These are phyloP conservation scores for Boletus sp. DNA, from an alignment of 768 basidiomycete species.

Conservation along the genomic window DNA sequence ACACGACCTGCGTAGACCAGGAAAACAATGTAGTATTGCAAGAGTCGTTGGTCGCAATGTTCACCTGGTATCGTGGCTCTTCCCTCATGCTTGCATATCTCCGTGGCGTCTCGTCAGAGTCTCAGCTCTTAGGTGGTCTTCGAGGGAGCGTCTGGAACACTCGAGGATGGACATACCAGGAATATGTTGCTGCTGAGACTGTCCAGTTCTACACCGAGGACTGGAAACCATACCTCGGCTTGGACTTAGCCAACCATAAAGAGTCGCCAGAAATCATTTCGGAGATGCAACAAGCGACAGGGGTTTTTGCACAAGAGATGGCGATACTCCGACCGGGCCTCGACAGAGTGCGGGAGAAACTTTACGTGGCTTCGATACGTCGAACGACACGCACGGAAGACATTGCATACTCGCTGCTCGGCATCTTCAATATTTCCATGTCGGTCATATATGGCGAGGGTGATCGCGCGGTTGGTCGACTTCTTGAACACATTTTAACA, in stretches of 20 bases:
- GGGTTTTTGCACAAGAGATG: neutral
- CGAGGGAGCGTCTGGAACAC: constrained; percentile 3
- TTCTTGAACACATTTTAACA: constrained; percentile 13
- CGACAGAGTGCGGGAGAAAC: constrained; percentile 17
- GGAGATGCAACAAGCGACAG: constrained; percentile 7
- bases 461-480: constrained; percentile 2
- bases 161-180: constrained; percentile 1
- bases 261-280: neutral
- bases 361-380: constrained; percentile 10
- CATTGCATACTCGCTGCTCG: constrained; percentile 13
- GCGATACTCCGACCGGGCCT: constrained; percentile 3
- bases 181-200: neutral
- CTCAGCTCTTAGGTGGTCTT: neutral
- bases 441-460: constrained; percentile 14
- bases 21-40: neutral
- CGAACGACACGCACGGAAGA: neutral
- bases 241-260: neutral
- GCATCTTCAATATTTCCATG: constrained; percentile 10
- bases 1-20: constrained; percentile 8
- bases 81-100: constrained; percentile 1
- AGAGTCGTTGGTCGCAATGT: constrained; percentile 9
- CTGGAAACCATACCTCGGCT: neutral
- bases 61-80: constrained; percentile 4
- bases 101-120: neutral
- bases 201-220: neutral